Evolutionary conservation across 805 yeast species (phyloP).

Genomic region (Metschnikowia henanensis): DNA sequence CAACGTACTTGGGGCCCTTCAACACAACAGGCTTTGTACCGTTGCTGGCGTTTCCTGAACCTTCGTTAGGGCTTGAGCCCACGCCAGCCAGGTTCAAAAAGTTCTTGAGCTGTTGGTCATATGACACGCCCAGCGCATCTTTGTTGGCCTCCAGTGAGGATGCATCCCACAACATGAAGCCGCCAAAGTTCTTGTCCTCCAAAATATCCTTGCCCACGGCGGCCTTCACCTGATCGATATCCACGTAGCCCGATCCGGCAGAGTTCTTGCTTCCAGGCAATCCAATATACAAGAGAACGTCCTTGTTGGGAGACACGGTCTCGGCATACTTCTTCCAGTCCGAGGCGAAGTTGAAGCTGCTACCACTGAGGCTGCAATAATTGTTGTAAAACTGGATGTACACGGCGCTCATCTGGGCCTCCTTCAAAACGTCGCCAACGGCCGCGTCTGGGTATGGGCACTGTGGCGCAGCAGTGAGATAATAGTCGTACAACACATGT

Average conservation of each 20-base stretch:
- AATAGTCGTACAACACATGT: constrained; percentile 21
- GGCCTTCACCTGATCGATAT: constrained; percentile 20
- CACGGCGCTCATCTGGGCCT: constrained; percentile 72
- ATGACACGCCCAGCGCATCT: constrained; percentile 21
- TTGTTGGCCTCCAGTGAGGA: constrained; percentile 51
- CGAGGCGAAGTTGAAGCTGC: constrained; percentile 59
- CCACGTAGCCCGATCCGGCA: constrained; percentile 57
- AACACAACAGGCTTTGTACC: neutral
- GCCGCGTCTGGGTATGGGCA: constrained; percentile 83
- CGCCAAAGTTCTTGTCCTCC: constrained; percentile 47
- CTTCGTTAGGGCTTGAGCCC: neutral
- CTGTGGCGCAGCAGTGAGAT: constrained; percentile 75
- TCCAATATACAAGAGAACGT: constrained; percentile 73
- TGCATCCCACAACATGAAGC: constrained; percentile 87
- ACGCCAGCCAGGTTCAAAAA: constrained; percentile 1
- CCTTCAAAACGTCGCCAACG: constrained; percentile 32
- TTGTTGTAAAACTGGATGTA: constrained; percentile 91
- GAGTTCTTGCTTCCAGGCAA: constrained; percentile 53
- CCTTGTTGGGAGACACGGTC: constrained; percentile 59
- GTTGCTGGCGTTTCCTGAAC: neutral
- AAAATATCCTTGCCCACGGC: constrained; percentile 14
- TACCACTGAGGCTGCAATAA: constrained; percentile 47
- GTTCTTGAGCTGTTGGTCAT: constrained; percentile 12
- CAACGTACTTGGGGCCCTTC: neutral
- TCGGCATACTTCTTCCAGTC: constrained; percentile 65